Conservation (phyloP, 306 rosid genomes). For the Astragalus membranaceus region DNA sequence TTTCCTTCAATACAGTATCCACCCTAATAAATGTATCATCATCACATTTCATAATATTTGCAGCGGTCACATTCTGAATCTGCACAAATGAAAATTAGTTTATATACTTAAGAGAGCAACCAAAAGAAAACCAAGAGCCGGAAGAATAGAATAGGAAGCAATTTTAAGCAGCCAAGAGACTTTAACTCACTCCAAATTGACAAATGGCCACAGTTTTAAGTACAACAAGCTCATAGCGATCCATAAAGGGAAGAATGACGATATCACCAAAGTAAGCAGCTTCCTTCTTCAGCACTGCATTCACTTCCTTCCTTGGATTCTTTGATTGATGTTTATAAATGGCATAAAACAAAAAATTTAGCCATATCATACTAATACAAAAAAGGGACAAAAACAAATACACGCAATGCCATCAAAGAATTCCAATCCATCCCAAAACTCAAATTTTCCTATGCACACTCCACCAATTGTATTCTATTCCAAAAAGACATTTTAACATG, state of each 20-base stretch:
- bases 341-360: slow-evolving; percentile 15
- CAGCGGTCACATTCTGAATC: slow-evolving; percentile 63
- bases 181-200: slow-evolving; percentile 70
- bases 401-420: neutral
- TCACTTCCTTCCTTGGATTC: slow-evolving; percentile 97
- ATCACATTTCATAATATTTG: slow-evolving; percentile 82
- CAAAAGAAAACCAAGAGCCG: neutral
- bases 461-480: neutral
- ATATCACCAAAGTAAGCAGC: slow-evolving; percentile 85
- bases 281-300: slow-evolving; percentile 73
- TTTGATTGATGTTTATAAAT: slow-evolving; percentile 23
- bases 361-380: slow-evolving; percentile 6
- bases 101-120: neutral
- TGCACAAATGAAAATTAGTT: slow-evolving; percentile 36
- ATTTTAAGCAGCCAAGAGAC: neutral
- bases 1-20: slow-evolving; percentile 69
- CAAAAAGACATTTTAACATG: neutral
- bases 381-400: neutral
- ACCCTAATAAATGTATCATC: slow-evolving; percentile 82
- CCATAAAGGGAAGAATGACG: slow-evolving; percentile 88
- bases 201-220: slow-evolving; percentile 88
- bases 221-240: slow-evolving; percentile 88
- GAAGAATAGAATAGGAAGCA: neutral
- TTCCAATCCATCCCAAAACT: neutral
- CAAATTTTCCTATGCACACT: neutral